Evolutionary conservation across 108 stramenopile genomes (phyloP).

Genomic region (Nannochloropsis oceanica): DNA sequence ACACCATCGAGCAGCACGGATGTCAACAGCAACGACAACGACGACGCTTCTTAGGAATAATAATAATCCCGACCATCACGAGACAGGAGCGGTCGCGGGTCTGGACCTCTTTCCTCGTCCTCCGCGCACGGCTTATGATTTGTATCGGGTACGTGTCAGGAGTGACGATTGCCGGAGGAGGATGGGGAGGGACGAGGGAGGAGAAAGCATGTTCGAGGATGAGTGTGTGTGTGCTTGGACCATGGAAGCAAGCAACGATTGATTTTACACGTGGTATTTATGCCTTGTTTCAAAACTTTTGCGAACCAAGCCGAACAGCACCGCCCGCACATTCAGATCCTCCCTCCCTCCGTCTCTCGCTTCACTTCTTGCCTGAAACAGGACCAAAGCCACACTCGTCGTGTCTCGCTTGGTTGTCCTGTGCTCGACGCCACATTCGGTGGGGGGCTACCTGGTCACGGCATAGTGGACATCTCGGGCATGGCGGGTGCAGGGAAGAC

Average conservation of each 20-base stretch:
- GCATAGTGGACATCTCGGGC: background rate
- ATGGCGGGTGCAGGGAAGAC: background rate
- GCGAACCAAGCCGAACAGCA: no score
- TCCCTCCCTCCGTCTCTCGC: background rate
- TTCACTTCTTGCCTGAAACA: background rate
- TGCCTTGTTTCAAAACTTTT: no score
- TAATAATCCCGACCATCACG: background rate
- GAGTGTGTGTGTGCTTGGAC: no score
- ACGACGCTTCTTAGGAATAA: background rate
- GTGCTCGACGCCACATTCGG: background rate
- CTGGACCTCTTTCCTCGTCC: background rate
- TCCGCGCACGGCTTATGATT: background rate
- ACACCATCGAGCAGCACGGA: background rate
- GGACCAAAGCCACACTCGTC: background rate
- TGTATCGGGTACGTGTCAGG: background rate
- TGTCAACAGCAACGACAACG: background rate
- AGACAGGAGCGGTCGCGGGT: background rate
- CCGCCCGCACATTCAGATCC: background rate
- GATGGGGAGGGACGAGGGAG: no score
- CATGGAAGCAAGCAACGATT: no score
- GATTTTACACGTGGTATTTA: no score
- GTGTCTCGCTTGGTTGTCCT: background rate
- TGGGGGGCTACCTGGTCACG: background rate
- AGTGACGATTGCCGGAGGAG: no score
- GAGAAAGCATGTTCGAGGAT: no score